These are phyloP conservation scores for Hypoxylon sp. DNA, from an alignment of 2,329 filamentous ascomycete genomes.

Conservation along the genomic window DNA sequence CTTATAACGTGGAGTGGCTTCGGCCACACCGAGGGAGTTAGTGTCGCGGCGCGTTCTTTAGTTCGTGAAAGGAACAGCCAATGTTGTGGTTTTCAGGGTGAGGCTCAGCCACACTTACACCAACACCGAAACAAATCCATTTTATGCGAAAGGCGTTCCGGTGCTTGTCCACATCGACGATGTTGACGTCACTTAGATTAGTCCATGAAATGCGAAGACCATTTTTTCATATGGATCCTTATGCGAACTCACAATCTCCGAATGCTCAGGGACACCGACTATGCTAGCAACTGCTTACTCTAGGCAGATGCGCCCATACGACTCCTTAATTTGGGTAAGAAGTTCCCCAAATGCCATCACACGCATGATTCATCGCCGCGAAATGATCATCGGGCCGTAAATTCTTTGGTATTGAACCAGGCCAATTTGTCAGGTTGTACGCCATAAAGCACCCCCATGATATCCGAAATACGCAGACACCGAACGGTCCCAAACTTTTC, in stretches of 20 bases:
- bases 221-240: constrained; percentile 31
- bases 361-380: constrained; percentile 14
- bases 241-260: constrained; percentile 23
- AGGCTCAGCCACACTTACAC: constrained; percentile 44
- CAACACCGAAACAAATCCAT: constrained; percentile 36
- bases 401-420: constrained; percentile 13
- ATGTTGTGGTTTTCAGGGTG: constrained; percentile 38
- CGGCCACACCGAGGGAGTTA: constrained; percentile 47
- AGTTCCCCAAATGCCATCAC: constrained; percentile 9
- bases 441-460: constrained; percentile 23
- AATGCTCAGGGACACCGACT: constrained; percentile 6
- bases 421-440: constrained; percentile 30
- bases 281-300: constrained; percentile 24
- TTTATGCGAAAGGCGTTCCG: constrained; percentile 35
- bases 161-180: constrained; percentile 16
- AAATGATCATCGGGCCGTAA: constrained; percentile 33
- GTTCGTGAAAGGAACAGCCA: constrained; percentile 24
- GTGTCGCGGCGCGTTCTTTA: constrained; percentile 42
- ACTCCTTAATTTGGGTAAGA: constrained; percentile 10
- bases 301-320: constrained; percentile 33
- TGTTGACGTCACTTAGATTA: constrained; percentile 40
- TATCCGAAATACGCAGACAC: constrained; percentile 29
- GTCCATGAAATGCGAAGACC: constrained; percentile 23
- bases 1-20: constrained; percentile 43
- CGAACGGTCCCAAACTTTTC: constrained; percentile 12